phyloP scores from a whole-genome alignment of 2,329 filamentous ascomycete species.

The Monosporascus sp. region DNA sequence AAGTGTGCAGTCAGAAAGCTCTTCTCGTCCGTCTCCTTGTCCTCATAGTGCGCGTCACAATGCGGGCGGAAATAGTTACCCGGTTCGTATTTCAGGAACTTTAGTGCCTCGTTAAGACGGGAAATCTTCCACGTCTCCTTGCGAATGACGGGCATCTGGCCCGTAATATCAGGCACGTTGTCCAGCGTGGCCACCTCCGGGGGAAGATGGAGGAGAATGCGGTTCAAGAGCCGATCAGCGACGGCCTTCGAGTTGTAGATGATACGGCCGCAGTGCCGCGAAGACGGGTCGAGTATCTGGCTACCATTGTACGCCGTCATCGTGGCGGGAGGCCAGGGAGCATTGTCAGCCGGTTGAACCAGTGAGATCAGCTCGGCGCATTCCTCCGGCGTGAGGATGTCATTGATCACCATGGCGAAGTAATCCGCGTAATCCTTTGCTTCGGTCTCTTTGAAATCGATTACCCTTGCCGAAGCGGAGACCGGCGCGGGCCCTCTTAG shows the following conservation, averaged over 20 bases:
- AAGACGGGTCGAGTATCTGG: slow-evolving; percentile 1
- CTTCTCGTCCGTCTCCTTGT: slow-evolving; percentile 2
- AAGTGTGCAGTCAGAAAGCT: slow-evolving; percentile 12
- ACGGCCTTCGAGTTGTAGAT: slow-evolving; percentile 8
- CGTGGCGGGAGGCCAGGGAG: slow-evolving; percentile 5
- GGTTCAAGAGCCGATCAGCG: slow-evolving; percentile 7
- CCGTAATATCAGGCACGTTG: slow-evolving; percentile 8
- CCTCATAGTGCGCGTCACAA: slow-evolving; percentile 6
- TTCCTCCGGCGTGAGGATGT: slow-evolving; percentile 5
- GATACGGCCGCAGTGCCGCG: slow-evolving; percentile 7
- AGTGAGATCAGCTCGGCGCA: slow-evolving; percentile 6
- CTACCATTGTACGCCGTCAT: slow-evolving; percentile 7
- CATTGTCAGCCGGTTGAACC: slow-evolving; percentile 2
- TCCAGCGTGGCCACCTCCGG: slow-evolving; percentile 7
- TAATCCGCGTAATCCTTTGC: slow-evolving; percentile 5
- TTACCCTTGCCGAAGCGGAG: slow-evolving; percentile 2
- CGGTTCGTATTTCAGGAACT: slow-evolving; percentile 11
- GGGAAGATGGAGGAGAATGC: slow-evolving; percentile 9
- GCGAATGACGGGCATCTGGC: slow-evolving; percentile 7
- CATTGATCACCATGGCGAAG: slow-evolving; percentile 10
- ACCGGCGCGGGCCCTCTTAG: slow-evolving; percentile 3
- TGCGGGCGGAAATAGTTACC: slow-evolving; percentile 11
- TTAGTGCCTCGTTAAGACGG: slow-evolving; percentile 7
- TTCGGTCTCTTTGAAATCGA: slow-evolving; percentile 7
- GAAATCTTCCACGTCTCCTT: slow-evolving; percentile 10